Base-by-base conservation (phyloP, 805 yeast genomes). In the Blastobotrys attinorum region DNA sequence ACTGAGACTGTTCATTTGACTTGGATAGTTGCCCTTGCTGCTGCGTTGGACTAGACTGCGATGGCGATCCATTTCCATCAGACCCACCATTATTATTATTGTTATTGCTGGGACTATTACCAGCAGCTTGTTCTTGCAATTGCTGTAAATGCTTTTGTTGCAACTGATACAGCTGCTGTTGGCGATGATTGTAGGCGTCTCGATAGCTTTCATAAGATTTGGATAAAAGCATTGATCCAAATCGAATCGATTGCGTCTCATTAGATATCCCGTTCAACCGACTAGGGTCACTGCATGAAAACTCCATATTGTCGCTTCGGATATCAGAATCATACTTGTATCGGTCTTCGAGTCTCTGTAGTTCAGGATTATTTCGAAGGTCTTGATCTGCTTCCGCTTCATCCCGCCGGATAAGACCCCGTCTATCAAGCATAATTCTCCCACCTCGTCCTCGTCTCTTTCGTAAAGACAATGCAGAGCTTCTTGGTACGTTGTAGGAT, bases 191-290 rank as follows among this genome's bases (percentile, higher is more conserved):
- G 13, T 35, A 35, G 15, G 38, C 82, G 58, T 88, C 87, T 54
- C 86, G 69, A 50, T 81, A 66, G 40, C 80, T 73, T 43, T 88
- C 96, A 58, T 84, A 84, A 0, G 96, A 81, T 61, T 89, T 90
- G 3, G 92, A 77, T 34, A 88, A 69, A 25, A 90, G 64, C 96
- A 88, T 88, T 4, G 95, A 77, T 6, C 96, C 96, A 64, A 89
- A 89, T 47, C 97, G 70, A 23, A 90, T 84, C 1, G 84, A 80
- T 63, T 89, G 97, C 1, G 96, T 88, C 41, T 81, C 90, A 43
- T 81, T 81, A 11, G 87, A 76, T 34, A 89, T 86, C 50, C 83
- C 82, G 58, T 89, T 89, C 54, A 89, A 70, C 44, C 75, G 73
- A 0, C 95, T 79, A 0, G 97, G 96, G 61, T 87, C 96, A 47